Evolutionary conservation across 139 green algal genomes (phyloP).

Genomic region (Choricystis sp.): DNA sequence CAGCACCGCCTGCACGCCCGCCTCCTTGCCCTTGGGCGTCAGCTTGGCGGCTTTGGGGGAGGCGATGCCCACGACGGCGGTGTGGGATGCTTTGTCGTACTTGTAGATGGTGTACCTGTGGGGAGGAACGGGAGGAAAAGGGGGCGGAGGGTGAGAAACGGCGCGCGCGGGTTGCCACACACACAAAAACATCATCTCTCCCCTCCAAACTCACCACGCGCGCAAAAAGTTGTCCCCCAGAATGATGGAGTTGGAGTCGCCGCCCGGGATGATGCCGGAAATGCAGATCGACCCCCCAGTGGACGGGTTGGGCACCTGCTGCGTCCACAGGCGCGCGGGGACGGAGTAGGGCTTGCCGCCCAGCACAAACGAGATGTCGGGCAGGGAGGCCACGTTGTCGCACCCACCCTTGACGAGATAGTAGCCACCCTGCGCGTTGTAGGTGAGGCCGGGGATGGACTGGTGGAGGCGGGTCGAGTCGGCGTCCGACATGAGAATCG

Average conservation of each 20-base stretch:
- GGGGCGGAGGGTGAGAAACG: too few species aligned
- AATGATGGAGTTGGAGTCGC: not conserved
- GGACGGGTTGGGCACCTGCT: slow-evolving; percentile 1
- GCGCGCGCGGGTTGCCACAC: too few species aligned
- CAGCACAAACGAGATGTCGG: slow-evolving; percentile 1
- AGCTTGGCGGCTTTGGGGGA: not conserved
- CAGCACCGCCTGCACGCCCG: not conserved
- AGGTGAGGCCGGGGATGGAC: not conserved
- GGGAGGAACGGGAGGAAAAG: too few species aligned
- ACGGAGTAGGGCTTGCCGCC: slow-evolving; percentile 1
- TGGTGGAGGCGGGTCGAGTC: not conserved
- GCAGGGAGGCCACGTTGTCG: not conserved
- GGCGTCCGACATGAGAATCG: not conserved
- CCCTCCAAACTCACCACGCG: too few species aligned
- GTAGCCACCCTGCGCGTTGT: not conserved
- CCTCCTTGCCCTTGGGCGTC: not conserved
- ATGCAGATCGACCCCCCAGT: not conserved
- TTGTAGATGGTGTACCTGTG: slow-evolving; percentile 5
- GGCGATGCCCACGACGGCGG: slow-evolving; percentile 2
- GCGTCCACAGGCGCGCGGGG: slow-evolving; percentile 2
- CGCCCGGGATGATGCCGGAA: slow-evolving; percentile 3
- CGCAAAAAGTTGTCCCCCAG: slow-evolving; percentile 8
- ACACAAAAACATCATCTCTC: too few species aligned
- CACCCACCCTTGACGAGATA: slow-evolving; percentile 1
- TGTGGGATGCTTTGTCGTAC: not conserved